Evolutionary conservation across 192 early-diverging fungal genomes (phyloP).

Genomic region (Martensiomyces pterosporus): DNA sequence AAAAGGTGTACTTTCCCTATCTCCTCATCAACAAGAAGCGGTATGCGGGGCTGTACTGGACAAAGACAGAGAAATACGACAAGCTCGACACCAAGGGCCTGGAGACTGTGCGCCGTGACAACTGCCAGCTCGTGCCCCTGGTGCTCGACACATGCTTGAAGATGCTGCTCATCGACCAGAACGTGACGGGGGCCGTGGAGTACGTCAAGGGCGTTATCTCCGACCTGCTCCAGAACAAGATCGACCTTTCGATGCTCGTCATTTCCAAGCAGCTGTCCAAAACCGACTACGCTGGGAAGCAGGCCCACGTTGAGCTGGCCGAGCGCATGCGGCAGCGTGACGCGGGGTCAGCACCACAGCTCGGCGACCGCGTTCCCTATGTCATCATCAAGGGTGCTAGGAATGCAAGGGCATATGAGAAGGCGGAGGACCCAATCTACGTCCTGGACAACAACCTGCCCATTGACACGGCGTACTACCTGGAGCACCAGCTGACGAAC

Average conservation of each 20-base stretch:
- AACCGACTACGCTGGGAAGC: conserved; percentile 91
- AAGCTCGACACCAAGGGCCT: conserved; percentile 98
- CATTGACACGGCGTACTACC: conserved; percentile 94
- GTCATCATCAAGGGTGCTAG: conserved; percentile 88
- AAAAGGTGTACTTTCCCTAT: conserved; percentile 99
- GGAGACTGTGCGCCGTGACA: conserved; percentile 97
- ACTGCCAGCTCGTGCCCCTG: conserved; percentile 84
- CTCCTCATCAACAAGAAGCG: conserved; percentile 98
- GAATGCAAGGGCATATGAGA: conserved; percentile 89
- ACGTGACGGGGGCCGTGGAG: conserved; percentile 77
- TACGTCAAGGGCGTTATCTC: conserved; percentile 86
- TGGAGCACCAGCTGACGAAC: conserved; percentile 94
- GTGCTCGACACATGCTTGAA: conserved; percentile 90
- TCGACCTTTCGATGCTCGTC: conserved; percentile 93
- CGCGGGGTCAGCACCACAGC: conserved; percentile 89
- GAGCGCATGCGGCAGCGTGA: conserved; percentile 95
- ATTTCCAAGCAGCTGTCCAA: conserved; percentile 95
- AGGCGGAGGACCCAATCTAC: conserved; percentile 96
- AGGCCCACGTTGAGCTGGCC: conserved; percentile 95
- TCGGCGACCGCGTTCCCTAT: conserved; percentile 96
- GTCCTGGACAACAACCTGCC: conserved; percentile 98
- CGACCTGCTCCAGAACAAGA: conserved; percentile 93
- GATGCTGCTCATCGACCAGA: conserved; percentile 87
- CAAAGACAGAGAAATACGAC: conserved; percentile 85
- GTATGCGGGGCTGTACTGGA: conserved; percentile 98